Conservation (phyloP, 805 yeast species). For the Barnettozyma populi region DNA sequence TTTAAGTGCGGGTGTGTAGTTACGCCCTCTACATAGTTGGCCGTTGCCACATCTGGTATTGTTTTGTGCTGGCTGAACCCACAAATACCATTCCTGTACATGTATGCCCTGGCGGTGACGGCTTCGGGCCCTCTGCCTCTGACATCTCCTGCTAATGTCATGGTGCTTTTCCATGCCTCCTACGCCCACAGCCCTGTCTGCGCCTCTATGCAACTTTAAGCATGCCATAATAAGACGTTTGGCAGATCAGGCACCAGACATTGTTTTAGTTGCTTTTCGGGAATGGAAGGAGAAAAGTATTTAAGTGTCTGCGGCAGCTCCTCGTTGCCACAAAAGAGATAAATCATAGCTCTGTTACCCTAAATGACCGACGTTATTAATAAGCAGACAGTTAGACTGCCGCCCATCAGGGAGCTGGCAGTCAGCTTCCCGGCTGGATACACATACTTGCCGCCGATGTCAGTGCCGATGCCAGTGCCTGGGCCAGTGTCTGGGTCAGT, state of each 20-base stretch:
- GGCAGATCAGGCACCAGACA: neutral
- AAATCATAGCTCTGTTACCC: too few relatives aligned
- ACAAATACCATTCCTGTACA: too few relatives aligned
- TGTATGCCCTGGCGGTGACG: too few relatives aligned
- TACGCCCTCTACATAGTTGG: too few relatives aligned
- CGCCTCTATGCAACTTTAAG: neutral
- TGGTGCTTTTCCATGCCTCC: neutral
- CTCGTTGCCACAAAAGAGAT: too few relatives aligned
- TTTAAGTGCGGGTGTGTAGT: too few relatives aligned
- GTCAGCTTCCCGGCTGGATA: slow-evolving; percentile 4
- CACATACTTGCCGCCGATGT: neutral
- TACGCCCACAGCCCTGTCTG: neutral
- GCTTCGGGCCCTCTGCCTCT: too few relatives aligned
- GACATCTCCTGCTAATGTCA: neutral
- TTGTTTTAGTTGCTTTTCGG: neutral
- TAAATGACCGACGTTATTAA: neutral
- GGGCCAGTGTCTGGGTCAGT: neutral
- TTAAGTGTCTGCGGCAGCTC: neutral
- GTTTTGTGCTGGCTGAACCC: too few relatives aligned
- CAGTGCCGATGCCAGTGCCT: too few relatives aligned
- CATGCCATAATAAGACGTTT: neutral
- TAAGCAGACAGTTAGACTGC: slow-evolving; percentile 2
- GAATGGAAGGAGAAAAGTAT: neutral
- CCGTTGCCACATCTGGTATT: too few relatives aligned
- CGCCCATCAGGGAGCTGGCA: slow-evolving; percentile 7